A percentile compares a stretch with the other conserved stretches of the same genome.
These are phyloP conservation scores for Oemleria cerasiformis DNA, from an alignment of 306 rosid species.

Conservation along the genomic window DNA sequence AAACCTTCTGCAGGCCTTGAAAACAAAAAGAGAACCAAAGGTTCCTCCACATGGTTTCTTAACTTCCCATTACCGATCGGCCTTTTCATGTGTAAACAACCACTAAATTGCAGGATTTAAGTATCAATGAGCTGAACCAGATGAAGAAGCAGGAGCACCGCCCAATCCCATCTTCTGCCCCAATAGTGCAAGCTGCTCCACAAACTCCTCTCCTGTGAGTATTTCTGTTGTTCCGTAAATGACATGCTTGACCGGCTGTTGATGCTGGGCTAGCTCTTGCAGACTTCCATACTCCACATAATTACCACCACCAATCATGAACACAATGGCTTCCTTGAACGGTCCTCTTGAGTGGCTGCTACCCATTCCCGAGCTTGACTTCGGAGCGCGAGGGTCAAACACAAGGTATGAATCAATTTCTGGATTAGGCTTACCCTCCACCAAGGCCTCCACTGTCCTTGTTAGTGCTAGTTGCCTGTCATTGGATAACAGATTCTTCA, in stretches of 20 bases:
- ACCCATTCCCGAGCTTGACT: conserved; percentile 68
- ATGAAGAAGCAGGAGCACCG: conserved; percentile 33
- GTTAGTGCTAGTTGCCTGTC: conserved; percentile 93
- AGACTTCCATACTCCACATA: conserved; percentile 87
- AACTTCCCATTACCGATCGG: conserved; percentile 10
- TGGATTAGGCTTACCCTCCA: conserved; percentile 94
- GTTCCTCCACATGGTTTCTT: conserved; percentile 20
- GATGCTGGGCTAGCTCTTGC: conserved; percentile 73
- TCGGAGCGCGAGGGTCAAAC: conserved; percentile 92
- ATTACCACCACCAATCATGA: conserved; percentile 98
- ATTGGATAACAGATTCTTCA: conserved; percentile 79
- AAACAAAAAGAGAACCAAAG: not conserved
- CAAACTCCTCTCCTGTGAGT: conserved; percentile 88
- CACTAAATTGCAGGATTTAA: conserved; percentile 23
- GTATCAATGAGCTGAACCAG: conserved; percentile 53
- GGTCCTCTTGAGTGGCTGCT: conserved; percentile 84
- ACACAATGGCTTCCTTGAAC: conserved; percentile 87
- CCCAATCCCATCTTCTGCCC: conserved; percentile 97
- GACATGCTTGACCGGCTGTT: conserved; percentile 83
- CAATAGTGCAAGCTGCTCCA: conserved; percentile 77
- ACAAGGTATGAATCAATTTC: conserved; percentile 73
- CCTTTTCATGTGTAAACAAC: conserved; percentile 19
- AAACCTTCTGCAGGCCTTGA: not conserved
- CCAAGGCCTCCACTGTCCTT: conserved; percentile 88
- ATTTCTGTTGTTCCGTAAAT: conserved; percentile 88